Evolutionary conservation across 2,329 filamentous ascomycete genomes (phyloP).

Genomic region (Leptographium galeiforme): DNA sequence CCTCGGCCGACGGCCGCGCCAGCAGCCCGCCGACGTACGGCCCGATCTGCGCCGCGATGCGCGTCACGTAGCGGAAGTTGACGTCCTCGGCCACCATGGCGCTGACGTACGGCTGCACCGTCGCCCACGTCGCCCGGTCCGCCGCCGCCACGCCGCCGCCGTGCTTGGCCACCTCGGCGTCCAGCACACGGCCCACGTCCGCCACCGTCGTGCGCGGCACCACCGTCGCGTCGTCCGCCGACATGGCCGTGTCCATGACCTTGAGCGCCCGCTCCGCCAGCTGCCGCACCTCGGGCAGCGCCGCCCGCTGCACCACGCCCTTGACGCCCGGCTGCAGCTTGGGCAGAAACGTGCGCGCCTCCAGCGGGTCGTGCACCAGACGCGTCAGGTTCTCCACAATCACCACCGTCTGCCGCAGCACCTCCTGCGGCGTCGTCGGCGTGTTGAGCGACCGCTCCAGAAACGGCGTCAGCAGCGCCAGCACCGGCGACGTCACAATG

Average conservation of each 20-base stretch:
- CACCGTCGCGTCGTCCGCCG: constrained; percentile 46
- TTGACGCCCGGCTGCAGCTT: constrained; percentile 92
- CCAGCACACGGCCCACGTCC: constrained; percentile 62
- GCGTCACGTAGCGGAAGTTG: constrained; percentile 65
- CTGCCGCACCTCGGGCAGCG: constrained; percentile 87
- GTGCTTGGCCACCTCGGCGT: constrained; percentile 60
- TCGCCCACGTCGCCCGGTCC: constrained; percentile 53
- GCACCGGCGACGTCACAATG: constrained; percentile 85
- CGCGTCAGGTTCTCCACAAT: constrained; percentile 98
- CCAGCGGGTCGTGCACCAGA: constrained; percentile 87
- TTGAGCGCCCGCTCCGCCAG: constrained; percentile 68
- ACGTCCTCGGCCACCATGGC: constrained; percentile 80
- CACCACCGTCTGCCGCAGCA: constrained; percentile 87
- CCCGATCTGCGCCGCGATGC: constrained; percentile 54
- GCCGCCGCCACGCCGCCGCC: constrained; percentile 33
- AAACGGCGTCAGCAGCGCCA: constrained; percentile 86
- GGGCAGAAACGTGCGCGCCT: constrained; percentile 87
- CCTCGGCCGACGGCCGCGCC: constrained; percentile 42
- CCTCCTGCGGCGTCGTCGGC: constrained; percentile 81
- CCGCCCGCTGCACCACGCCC: constrained; percentile 72
- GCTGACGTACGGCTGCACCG: constrained; percentile 60
- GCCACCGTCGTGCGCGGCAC: constrained; percentile 55
- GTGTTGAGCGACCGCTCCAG: constrained; percentile 90
- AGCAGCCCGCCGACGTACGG: constrained; percentile 68
- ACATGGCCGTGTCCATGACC: constrained; percentile 92